Base-by-base conservation (phyloP, 495 filamentous ascomycete genomes). In the Pyrenopolyporus hunteri region DNA sequence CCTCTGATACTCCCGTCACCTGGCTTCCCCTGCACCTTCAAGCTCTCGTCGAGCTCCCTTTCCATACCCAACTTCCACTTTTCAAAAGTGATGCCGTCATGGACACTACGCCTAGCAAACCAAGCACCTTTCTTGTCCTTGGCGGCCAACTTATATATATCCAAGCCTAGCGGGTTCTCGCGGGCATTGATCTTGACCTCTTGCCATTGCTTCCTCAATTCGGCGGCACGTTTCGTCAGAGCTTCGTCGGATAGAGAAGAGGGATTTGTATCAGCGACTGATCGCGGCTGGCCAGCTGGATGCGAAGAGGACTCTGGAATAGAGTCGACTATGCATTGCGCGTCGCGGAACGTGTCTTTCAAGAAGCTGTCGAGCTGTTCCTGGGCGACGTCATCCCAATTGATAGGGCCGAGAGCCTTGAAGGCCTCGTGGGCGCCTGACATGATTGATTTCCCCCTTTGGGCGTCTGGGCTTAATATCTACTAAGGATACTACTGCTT, bases 41-140 rank as follows among this genome's bases (percentile, higher is more conserved):
- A 66, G 19, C 81, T 86, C 70, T 88, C 85, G 6, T 78, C 79
- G 67, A 90, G 89, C 74, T 87, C 86, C 32, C 73, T 73, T 63
- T 77, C 68, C 70, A 89, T 72, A 3, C 79, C 87, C 52, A 70
- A 71, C 67, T 80, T 82, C 83, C 76, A 97, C 67, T 83, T 87
- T 9, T 77, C 73, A 69, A 95, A 98, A 0, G 84, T 76, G 16
- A 94, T 68, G 5, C 51, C 63, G 61, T 87, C 83, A 57, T 97
- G 92, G 11, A 97, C 79, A 64, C 90, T 96, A 22, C 91, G 79
- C 51, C 94, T 74, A 7, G 89, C 91, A 73, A 97, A 98, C 93
- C 93, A 98, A 2, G 85, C 79, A 0, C 93, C 94, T 42, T 87
- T 87, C 2, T 92, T 88, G 67, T 97, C 94, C 52, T 87, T 85